These are phyloP conservation scores for Pyracantha coccinea DNA, from an alignment of 331 rosid species.

Conservation along the genomic window DNA sequence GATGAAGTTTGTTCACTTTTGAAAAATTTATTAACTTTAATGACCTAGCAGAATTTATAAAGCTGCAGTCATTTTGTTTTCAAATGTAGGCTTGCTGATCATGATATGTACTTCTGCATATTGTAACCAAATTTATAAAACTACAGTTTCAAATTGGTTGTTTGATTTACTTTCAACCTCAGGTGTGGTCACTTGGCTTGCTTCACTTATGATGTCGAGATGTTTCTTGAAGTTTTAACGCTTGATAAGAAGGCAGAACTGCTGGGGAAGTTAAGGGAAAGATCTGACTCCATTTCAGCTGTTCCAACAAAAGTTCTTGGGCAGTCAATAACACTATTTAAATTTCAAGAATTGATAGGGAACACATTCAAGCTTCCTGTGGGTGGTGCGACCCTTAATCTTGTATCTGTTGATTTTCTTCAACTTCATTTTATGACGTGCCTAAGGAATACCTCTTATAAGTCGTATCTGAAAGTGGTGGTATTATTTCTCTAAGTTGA, in stretches of 20 bases:
- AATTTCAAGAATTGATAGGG: conserved; percentile 57
- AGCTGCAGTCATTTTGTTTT: neutral
- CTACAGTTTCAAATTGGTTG: neutral
- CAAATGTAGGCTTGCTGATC: neutral
- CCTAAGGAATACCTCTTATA: neutral
- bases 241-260: conserved; percentile 57
- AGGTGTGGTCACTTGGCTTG: conserved; percentile 95
- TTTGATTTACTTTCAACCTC: conserved; percentile 22
- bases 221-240: conserved; percentile 55
- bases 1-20: neutral
- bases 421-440: neutral
- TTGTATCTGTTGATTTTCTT: neutral
- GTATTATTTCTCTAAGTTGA: neutral
- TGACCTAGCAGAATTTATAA: neutral
- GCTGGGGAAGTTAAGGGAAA: conserved; percentile 45
- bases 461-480: neutral
- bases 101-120: neutral
- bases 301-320: conserved; percentile 60
- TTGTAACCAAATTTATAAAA: neutral
- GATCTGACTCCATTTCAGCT: conserved; percentile 26
- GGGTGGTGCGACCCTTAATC: conserved; percentile 47
- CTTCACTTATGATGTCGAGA: conserved; percentile 74
- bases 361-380: conserved; percentile 35
- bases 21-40: neutral
- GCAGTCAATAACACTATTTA: conserved; percentile 58